These are phyloP conservation scores for Solanum dulcamara DNA, from an alignment of 257 asterid genomes.

Conservation along the genomic window DNA sequence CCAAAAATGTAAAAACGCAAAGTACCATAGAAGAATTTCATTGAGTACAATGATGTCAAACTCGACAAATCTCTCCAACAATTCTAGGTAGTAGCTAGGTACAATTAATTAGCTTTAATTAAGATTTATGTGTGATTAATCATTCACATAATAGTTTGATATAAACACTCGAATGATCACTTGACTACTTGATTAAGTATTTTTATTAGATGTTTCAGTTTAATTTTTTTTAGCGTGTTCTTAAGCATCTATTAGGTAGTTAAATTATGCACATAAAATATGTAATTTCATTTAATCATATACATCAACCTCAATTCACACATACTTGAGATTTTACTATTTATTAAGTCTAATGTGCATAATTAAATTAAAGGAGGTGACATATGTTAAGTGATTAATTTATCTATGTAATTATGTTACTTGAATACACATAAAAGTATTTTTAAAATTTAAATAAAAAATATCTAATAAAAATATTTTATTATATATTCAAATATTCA, in stretches of 20 bases:
- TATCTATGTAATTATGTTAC: neutral
- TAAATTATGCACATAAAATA: neutral
- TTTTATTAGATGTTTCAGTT: neutral
- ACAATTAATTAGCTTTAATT: neutral
- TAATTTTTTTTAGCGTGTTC: neutral
- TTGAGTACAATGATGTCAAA: neutral
- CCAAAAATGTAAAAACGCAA: too few relatives aligned
- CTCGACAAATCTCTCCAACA: neutral
- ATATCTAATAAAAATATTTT: neutral
- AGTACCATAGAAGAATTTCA: neutral
- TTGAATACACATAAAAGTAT: neutral
- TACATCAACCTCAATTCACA: neutral
- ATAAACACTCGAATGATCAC: neutral
- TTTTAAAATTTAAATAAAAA: too few relatives aligned
- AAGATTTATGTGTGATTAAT: neutral
- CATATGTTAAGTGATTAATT: neutral
- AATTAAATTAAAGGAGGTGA: neutral
- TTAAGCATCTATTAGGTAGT: neutral
- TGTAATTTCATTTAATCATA: neutral
- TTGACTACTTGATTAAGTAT: neutral
- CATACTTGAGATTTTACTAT: neutral
- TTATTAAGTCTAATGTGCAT: neutral
- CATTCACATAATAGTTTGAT: neutral
- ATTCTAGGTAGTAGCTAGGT: neutral
- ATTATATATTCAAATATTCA: neutral